These are phyloP conservation scores for Medicago arabica DNA, from an alignment of 306 rosid genomes.

Conservation along the genomic window DNA sequence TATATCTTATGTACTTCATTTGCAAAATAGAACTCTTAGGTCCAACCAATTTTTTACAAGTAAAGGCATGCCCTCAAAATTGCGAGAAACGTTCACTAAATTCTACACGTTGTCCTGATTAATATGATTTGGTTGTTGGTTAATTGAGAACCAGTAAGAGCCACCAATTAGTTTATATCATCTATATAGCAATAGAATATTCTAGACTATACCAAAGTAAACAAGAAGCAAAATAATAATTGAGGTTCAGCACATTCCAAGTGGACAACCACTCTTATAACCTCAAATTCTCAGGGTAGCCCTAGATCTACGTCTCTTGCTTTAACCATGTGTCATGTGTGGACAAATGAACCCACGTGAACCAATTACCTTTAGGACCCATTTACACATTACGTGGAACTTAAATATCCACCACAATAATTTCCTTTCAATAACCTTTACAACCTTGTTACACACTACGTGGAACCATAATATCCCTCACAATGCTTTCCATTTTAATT, in stretches of 20 bases:
- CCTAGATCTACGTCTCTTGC: constrained; percentile 46
- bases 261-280: neutral
- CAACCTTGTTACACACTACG: constrained; percentile 30
- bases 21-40: too few species aligned
- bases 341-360: constrained; percentile 58
- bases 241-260: constrained; percentile 13
- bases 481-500: constrained; percentile 16
- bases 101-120: neutral
- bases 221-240: neutral
- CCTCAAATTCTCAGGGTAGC: constrained; percentile 12
- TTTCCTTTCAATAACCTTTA: neutral
- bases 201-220: constrained; percentile 16
- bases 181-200: constrained; percentile 17
- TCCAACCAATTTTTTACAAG: neutral
- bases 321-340: constrained; percentile 45
- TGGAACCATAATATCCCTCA: constrained; percentile 52
- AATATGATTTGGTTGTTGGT: neutral
- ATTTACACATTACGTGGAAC: constrained; percentile 43
- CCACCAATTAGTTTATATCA: neutral
- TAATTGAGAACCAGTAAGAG: neutral
- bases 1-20: too few species aligned
- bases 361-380: constrained; percentile 45
- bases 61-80: neutral
- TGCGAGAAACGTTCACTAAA: neutral
- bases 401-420: constrained; percentile 48